Base-by-base conservation (phyloP, 2,329 filamentous ascomycete species). In the Pseudocercospora eumusae region DNA sequence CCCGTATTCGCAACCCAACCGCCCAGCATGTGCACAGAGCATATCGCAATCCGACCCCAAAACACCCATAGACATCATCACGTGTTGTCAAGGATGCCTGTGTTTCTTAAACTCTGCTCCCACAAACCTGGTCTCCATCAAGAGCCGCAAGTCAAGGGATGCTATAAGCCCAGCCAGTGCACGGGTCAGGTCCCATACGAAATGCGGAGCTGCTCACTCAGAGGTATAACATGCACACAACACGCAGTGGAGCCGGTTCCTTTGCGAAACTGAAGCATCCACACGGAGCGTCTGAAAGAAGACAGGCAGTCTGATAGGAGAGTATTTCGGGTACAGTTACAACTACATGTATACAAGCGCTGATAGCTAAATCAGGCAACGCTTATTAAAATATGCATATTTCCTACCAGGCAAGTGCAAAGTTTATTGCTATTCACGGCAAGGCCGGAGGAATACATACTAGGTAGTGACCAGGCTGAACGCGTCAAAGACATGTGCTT, bases 121-220 rank as follows among this genome's bases (percentile, higher is more conserved):
- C 47, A 31, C 8, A 13, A 23, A 54, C 52, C 52, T 40, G 52
- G 52, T 40, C n/a, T 54, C 52, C 52, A 40, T 25, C 52, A 36
- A 54, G 52, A 54, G 52, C 52, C 52, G 28, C 52, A 54, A 18
- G 27, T 18, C 52, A 54, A 33, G 28, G 52, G n/a, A 52, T 31
- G 21, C 7, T 10, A 21, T 52, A 33, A 21, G 28, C n/a, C 9
- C 18, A n/a, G 8, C 18, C 42, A 47, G 18, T 20, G 42, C 42
- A 47, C 18, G 13, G 13, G n/a, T 36, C 52, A 18, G 28, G 3
- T 18, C 1, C 9, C 52, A 27, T 23, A 54, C 21, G 52, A 40
- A 52, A 52, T 27, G 21, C 13, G 42, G 42, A 45, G 42, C 20
- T 45, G 7, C 42, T 45, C n/a, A 45, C 23, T 47, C 44, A 47